phyloP scores from a whole-genome alignment of 805 yeast genomes.

The Isabelozyma rhagii region DNA sequence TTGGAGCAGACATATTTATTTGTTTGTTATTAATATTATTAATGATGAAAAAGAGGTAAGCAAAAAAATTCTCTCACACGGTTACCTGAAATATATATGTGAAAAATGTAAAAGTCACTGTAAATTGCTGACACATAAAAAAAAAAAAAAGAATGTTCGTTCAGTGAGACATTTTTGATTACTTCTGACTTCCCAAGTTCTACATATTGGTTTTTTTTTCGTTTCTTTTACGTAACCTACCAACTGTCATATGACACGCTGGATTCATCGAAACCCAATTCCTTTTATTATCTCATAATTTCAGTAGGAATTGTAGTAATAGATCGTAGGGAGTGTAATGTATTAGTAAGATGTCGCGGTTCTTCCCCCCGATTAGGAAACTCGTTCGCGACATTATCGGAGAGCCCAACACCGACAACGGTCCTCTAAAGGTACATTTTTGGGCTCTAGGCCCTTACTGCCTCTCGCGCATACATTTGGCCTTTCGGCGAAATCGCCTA shows the following conservation, averaged over 20 bases:
- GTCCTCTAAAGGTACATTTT: neutral
- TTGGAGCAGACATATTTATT: conserved; percentile 37
- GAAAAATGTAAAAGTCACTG: neutral
- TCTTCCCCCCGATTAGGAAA: neutral
- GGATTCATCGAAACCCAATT: too few relatives aligned
- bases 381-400: neutral
- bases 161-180: too few relatives aligned
- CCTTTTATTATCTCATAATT: too few relatives aligned
- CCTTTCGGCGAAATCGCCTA: neutral
- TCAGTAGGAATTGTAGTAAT: too few relatives aligned
- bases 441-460: neutral
- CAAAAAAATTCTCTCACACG: neutral
- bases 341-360: neutral
- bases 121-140: neutral
- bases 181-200: too few relatives aligned
- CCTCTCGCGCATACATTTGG: neutral
- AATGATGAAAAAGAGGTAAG: conserved; percentile 2
- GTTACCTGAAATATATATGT: neutral
- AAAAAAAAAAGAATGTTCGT: too few relatives aligned
- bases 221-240: neutral
- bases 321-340: neutral
- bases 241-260: too few relatives aligned
- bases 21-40: conserved; percentile 5
- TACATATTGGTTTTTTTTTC: neutral
- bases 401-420: neutral